Conservation (phyloP, 352 stramenopile species). For the Pythium biforme region DNA sequence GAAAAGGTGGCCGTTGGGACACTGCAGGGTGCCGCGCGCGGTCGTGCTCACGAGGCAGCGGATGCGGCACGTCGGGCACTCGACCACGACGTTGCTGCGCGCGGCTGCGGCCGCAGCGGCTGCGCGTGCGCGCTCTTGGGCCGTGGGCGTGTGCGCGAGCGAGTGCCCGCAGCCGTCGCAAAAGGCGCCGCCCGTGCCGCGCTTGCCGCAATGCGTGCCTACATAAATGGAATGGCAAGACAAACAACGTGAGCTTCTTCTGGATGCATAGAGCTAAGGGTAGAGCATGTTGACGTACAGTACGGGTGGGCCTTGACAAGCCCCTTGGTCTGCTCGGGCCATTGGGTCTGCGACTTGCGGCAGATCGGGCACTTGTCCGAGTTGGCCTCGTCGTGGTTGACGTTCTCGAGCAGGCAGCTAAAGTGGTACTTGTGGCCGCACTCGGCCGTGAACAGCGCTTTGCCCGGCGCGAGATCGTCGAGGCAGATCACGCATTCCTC, state of each 20-base stretch:
- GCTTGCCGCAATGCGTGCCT: constrained; percentile 43
- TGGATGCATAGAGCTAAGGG: background rate
- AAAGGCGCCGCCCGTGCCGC: constrained; percentile 36
- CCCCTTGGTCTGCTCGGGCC: constrained; percentile 81
- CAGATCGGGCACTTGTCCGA: constrained; percentile 88
- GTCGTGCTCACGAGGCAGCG: constrained; percentile 43
- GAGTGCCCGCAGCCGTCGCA: constrained; percentile 45
- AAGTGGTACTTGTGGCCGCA: constrained; percentile 88
- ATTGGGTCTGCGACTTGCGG: constrained; percentile 79
- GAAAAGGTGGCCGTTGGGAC: constrained; percentile 46
- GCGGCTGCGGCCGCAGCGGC: constrained; percentile 27
- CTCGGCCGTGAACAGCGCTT: constrained; percentile 81
- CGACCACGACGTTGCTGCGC: constrained; percentile 42
- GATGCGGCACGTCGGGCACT: constrained; percentile 43
- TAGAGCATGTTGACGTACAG: constrained; percentile 36
- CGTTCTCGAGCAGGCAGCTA: constrained; percentile 83
- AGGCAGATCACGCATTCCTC: constrained; percentile 86
- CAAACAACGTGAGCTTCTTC: too few species aligned
- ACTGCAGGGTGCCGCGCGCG: constrained; percentile 42
- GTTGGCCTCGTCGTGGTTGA: constrained; percentile 89
- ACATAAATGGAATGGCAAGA: too few species aligned
- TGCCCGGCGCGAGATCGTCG: constrained; percentile 63
- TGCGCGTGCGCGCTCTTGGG: constrained; percentile 33
- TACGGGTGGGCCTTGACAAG: constrained; percentile 85
- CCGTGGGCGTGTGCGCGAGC: constrained; percentile 42